Evolutionary conservation across 306 rosid genomes (phyloP), one percentile per base, ranked within the genome.

Genomic region (Pterocarpus macrocarpus): DNA sequence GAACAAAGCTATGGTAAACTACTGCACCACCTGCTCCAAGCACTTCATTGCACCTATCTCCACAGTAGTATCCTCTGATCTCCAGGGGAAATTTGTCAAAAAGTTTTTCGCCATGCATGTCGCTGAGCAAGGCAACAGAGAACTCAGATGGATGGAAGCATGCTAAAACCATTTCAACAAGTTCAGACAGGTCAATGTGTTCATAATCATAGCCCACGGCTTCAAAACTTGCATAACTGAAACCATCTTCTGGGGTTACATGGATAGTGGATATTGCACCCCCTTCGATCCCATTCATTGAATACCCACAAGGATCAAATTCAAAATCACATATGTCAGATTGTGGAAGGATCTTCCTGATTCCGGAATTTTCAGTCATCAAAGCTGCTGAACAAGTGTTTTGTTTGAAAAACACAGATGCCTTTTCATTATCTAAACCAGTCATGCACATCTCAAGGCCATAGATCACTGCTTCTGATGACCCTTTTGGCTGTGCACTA

Each of bases 391-490:
- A 90, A 62, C 87, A 69, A 0, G 79, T 64, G 0, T 86, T 15
- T 0, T 80, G 43, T 73, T 89, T 93, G 87, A 87, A 95, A 80
- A 95, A 93, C 53, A 91, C 97, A 8, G 94, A 91, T 10, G 99
- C 97, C 33, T 64, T 85, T 85, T 90, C 89, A 67, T 85, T 87
- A 75, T 90, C 92, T 66, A 93, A 82, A 65, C 92, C 90, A n/a
- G 91, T 91, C 99, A 95, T 95, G 89, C 99, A 95, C 92, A 93
- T 90, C 86, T 95, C 99, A 3, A 95, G 90, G 62, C 93, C 89
- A 77, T 91, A 90, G 22, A 85, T 50, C 5, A n/a, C 82, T 0
- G 97, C 77, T 73, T 74, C 82, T 8, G 87, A 69, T 70, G 81
- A 64, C 49, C 67, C 81, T 5, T 79, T 73, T 62, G 63, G 16